Evolutionary conservation across 768 basidiomycete genomes (phyloP), one percentile per base, ranked within the genome.

Genomic region (Mycena haematopus): DNA sequence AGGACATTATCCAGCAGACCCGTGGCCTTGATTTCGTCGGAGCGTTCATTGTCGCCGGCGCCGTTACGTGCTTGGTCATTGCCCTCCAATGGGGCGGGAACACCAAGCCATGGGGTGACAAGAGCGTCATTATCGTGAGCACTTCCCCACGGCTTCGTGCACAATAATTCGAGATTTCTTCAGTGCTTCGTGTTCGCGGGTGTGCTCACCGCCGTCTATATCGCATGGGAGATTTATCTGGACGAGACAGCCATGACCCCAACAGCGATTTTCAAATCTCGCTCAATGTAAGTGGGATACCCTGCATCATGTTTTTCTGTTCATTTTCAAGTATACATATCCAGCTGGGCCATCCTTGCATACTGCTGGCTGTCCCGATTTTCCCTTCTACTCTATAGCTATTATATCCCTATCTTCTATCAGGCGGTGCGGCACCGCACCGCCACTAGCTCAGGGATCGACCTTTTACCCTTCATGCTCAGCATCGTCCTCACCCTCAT

Each of bases 31-130:
- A 82, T 61, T 79, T 72, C 70, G 10, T 79, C 56, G 81, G 80
- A 10, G 72, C 75, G 0, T 63, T 65, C 19, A 70, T 82, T 17
- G 71, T 75, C 40, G 67, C 81, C 36, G 73, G 56, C 1, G 56
- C 72, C 10, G 68, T 80, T 38, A 77, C 75, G 4, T 71, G 69
- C 49, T 68, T 82, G 14, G 70, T 81, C 19, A 70, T 82, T 6
- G 75, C 80, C 2, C 67, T 82, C 4, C 76, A 79, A 55, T 80
- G 78, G 77, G 81, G 80, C 24, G 81, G 81, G 0, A 77, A 78
- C 68, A 69, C 72, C 21, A 77, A 78, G 65, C 70, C 77, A 0
- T 83, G 82, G 82, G 67, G 61, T 19, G 57, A 60, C 47, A 56
- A 59, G 47, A 44, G 14, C 17, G 58, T 59, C 15, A 67, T 67